Base-by-base conservation (phyloP, 352 stramenopile genomes). In the Plasmopara muralis region DNA sequence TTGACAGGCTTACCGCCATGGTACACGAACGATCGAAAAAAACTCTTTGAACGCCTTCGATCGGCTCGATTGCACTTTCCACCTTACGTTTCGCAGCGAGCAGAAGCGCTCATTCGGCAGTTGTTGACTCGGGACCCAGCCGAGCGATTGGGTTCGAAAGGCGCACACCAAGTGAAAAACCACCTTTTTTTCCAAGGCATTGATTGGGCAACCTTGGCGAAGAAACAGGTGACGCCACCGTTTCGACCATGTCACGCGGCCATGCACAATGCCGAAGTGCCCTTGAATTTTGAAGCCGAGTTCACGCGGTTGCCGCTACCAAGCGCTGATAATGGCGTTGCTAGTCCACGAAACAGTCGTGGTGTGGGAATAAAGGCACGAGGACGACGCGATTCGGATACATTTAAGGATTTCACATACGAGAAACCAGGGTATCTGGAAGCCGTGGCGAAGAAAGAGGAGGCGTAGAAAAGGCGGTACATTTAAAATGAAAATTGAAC, bases 11-110 rank as follows among this genome's bases (percentile, higher is more conserved):
- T 95, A 9, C 84, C 83, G 7, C 85, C 81, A 8, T 94, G 83
- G 83, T 95, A 95, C 66, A 94, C 81, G 25, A 89, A 89, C 43
- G 84, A 95, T 66, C 72, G 84, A 14, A 86, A 94, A 56, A 94
- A 93, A 60, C 68, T 95, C 7, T 93, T 95, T 59, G 78, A 93
- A 57, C 77, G 85, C 1, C 66, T 95, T 0, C 73, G 82, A 0
- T 86, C 76, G 2, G 84, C 82, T 0, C 77, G 81, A 0, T 57
- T 95, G 25, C 78, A 90, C 39, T 92, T 95, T 59, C 85, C 85
- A 13, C 80, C 86, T 46, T 89, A 86, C 56, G 76, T 95, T 12
- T 93, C 83, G 10, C 68, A 77, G 10, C 72, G 76, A 1, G 78
- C 83, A 0, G 82, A 91, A 52, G 70, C 67, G 10, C 58, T 95